phyloP scores from a whole-genome alignment of 2,329 filamentous ascomycete genomes.

The Gaeumannomyces tritici region DNA sequence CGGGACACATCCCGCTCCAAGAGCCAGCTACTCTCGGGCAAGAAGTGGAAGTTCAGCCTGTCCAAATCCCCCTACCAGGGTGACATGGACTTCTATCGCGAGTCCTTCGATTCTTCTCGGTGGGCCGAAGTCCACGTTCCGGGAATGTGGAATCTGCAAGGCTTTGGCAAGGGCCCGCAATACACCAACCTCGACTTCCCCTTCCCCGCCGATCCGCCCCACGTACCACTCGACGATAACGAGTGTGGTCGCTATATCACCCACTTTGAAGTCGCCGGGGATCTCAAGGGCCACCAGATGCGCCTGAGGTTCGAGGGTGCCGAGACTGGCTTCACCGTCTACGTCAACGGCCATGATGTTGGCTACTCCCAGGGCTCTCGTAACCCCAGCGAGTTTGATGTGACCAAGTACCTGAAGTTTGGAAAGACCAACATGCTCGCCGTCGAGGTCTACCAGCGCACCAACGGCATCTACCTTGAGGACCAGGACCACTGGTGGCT shows the following conservation, averaged over 20 bases:
- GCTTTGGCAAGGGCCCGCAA: conserved; percentile 52
- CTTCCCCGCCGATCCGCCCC: conserved; percentile 57
- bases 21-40: conserved; percentile 9
- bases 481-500: conserved; percentile 65
- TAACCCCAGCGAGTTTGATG: conserved; percentile 64
- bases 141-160: conserved; percentile 63
- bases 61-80: conserved; percentile 35
- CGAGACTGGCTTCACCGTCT: conserved; percentile 60
- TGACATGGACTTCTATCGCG: conserved; percentile 27
- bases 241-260: conserved; percentile 54
- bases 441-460: conserved; percentile 62
- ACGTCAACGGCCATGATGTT: conserved; percentile 55
- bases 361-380: conserved; percentile 64
- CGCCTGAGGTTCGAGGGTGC: conserved; percentile 64
- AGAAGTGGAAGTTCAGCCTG: conserved; percentile 40
- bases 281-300: conserved; percentile 39
- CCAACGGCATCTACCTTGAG: conserved; percentile 61
- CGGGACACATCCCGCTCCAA: conserved; percentile 18
- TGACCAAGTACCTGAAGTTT: conserved; percentile 33
- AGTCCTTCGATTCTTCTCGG: conserved; percentile 22
- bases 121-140: conserved; percentile 52
- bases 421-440: conserved; percentile 43
- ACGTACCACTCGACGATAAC: conserved; percentile 54
- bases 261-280: conserved; percentile 39
- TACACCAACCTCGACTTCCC: conserved; percentile 64